phyloP scores from a whole-genome alignment of 441 rosid genomes.

The Cnidoscolus chayamansa region DNA sequence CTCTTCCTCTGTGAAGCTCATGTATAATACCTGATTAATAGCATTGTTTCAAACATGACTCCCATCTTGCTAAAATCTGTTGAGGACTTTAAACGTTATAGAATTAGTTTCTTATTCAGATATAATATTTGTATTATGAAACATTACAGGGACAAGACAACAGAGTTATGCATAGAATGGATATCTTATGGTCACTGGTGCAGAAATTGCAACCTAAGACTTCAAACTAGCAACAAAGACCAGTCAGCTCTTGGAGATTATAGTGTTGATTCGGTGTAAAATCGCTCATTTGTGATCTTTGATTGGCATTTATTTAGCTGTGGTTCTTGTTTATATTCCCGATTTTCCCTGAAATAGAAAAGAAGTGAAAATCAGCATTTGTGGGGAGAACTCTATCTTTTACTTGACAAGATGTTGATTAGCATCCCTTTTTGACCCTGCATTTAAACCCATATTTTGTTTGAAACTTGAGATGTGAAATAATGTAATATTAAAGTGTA shows the following conservation, averaged over 20 bases:
- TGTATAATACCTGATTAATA: not conserved
- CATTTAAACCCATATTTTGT: conserved; percentile 7
- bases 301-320: conserved; percentile 21
- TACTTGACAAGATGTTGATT: not conserved
- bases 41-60: not conserved
- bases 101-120: too few species aligned
- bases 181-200: conserved; percentile 82
- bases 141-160: conserved; percentile 70
- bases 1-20: not conserved
- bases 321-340: conserved; percentile 24
- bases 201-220: conserved; percentile 73
- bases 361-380: conserved; percentile 9
- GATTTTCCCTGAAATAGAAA: not conserved
- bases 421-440: not conserved
- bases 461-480: conserved; percentile 14
- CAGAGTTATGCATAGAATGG: conserved; percentile 81
- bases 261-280: conserved; percentile 27
- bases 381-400: conserved; percentile 10
- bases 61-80: not conserved
- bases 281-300: conserved; percentile 31
- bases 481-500: not conserved
- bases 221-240: conserved; percentile 34
- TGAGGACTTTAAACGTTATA: not conserved
- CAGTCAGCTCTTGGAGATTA: conserved; percentile 24
- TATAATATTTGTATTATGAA: not conserved